Evolutionary conservation across 106 monocot species (phyloP).

Genomic region (Phalaenopsis aphrodite): DNA sequence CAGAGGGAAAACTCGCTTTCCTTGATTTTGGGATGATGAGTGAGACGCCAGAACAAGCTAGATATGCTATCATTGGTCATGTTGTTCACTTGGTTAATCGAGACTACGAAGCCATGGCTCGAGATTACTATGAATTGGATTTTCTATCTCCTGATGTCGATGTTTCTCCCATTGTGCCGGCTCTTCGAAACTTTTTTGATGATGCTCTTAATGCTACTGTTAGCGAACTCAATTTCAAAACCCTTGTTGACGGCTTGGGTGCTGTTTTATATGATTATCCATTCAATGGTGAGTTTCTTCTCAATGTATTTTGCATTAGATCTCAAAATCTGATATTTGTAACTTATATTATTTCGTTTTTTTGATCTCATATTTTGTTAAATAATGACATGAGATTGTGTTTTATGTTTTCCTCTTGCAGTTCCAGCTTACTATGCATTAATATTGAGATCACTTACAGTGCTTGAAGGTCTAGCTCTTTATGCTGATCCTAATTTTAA

Average conservation of each 20-base stretch:
- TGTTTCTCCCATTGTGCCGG: conserved; percentile 96
- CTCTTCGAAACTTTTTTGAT: conserved; percentile 85
- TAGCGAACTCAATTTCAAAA: conserved; percentile 97
- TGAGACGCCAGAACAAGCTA: conserved; percentile 94
- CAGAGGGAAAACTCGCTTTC: conserved; percentile 94
- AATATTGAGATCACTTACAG: conserved; percentile 96
- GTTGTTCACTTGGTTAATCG: conserved; percentile 99
- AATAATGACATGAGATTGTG: not conserved
- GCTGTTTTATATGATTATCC: conserved; percentile 93
- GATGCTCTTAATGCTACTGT: conserved; percentile 89
- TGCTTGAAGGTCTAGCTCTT: conserved; percentile 89
- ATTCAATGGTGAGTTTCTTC: conserved; percentile 74
- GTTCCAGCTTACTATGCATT: conserved; percentile 99
- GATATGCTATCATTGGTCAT: conserved; percentile 92
- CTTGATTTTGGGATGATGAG: conserved; percentile 99
- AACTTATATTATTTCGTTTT: not conserved
- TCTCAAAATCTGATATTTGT: not conserved
- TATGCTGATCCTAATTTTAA: conserved; percentile 98
- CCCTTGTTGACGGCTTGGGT: conserved; percentile 89
- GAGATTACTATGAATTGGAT: conserved; percentile 92
- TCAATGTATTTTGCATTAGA: not conserved
- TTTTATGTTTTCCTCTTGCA: conserved; percentile 20
- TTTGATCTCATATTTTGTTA: not conserved
- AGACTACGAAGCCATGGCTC: conserved; percentile 99
- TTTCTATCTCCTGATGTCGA: conserved; percentile 85